These are phyloP conservation scores for Paramecium biaurelia DNA, from an alignment of 73 alveolate species.

Conservation along the genomic window DNA sequence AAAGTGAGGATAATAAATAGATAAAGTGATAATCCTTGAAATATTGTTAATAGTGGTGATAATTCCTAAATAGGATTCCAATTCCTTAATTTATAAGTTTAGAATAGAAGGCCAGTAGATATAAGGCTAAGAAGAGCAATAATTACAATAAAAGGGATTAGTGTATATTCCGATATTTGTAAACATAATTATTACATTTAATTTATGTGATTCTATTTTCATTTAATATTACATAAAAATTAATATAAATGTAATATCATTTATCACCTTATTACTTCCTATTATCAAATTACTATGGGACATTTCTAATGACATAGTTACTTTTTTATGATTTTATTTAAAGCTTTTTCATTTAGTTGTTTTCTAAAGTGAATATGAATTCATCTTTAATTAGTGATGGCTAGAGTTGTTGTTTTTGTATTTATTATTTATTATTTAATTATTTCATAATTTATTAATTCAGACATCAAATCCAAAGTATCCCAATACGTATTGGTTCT, in stretches of 20 bases:
- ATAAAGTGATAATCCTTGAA: not conserved
- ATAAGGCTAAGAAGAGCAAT: not conserved
- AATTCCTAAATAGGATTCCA: slow-evolving; percentile 34
- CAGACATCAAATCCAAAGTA: slow-evolving; percentile 32
- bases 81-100: not conserved
- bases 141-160: not conserved
- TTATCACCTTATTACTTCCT: not conserved
- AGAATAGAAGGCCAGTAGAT: not conserved
- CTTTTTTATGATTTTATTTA: not conserved
- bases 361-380: not conserved
- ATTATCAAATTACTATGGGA: not conserved
- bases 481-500: not conserved
- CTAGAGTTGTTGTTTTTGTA: not conserved
- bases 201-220: not conserved
- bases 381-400: no score
- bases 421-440: not conserved
- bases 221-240: slow-evolving; percentile 3
- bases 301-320: not conserved
- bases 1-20: not conserved
- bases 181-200: not conserved
- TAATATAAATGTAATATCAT: slow-evolving; percentile 41
- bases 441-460: not conserved
- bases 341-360: not conserved
- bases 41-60: slow-evolving; percentile 8
- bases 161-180: not conserved